Evolutionary conservation across 805 yeast species (phyloP), one percentile per base, ranked within the genome.

Genomic region (Ogataea trehaloabstinens): DNA sequence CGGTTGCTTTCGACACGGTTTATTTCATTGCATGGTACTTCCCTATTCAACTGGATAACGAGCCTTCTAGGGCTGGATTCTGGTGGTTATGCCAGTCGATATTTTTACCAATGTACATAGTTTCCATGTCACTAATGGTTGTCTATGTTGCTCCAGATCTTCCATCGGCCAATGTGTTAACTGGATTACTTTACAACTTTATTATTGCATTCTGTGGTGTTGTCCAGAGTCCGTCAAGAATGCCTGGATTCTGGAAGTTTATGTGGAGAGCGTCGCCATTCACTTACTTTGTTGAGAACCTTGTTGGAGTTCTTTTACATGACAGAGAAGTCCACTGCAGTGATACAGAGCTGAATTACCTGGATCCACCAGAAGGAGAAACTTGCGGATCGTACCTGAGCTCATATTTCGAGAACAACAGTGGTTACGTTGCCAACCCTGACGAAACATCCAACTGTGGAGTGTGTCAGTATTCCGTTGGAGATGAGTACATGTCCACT

Each of bases 161-260:
- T 34, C 79, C 82, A 30, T 69, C 86, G 13, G 89, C 89, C 5
- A 75, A 78, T 34, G 79, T 80, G 38, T 60, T 82, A 32, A 64
- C 73, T 37, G 71, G 82, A 31, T 60, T 83, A 48, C 60, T 76
- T 44, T 73, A 77, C 57, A 66, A 82, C 24, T 73, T 83, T 56
- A 60, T 75, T 51, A 70, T 82, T 40, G 66, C 80, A 17, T 84
- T 85, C 66, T 72, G 85, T 58, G 88, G 90, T 66, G 82, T 82
- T 40, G 66, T 80, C 42, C 86, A 80, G 53, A 76, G 80, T 13
- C 63, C 63, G 5, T 28, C 44, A 3, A 62, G 69, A 37, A 73
- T 85, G 80, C 93, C 95, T 10, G 80, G 85, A 1, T 86, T 86
- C 68, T 86, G 95, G 95, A 78, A 75, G 33, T 86, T 83, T 58